A percentile compares a stretch with the other conserved stretches of the same genome.
These are phyloP conservation scores for Pichia sp. DNA, from an alignment of 1,139 yeast genomes.

Conservation along the genomic window DNA sequence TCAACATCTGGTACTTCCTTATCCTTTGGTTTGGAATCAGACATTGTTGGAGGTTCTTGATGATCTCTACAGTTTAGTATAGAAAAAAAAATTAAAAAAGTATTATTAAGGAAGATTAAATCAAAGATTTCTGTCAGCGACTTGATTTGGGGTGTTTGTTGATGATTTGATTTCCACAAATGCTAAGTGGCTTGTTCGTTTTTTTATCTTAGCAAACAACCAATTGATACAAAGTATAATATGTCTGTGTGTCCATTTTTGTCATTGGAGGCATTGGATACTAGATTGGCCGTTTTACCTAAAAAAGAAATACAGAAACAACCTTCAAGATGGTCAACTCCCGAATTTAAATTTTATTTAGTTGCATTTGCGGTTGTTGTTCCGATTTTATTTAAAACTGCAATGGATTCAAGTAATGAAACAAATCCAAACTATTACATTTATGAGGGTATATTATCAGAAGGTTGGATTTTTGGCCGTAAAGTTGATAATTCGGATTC, in stretches of 20 bases:
- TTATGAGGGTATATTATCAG: constrained; percentile 53
- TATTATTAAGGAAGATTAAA: not conserved
- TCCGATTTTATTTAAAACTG: constrained; percentile 78
- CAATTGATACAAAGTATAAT: not conserved
- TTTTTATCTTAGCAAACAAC: not conserved
- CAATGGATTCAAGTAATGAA: constrained; percentile 73
- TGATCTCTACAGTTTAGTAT: not conserved
- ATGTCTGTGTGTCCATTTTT: constrained; percentile 14
- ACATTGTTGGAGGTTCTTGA: not conserved
- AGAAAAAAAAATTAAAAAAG: not conserved
- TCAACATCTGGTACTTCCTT: constrained; percentile 24
- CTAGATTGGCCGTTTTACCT: constrained; percentile 54
- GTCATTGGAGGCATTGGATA: constrained; percentile 71
- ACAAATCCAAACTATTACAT: constrained; percentile 68
- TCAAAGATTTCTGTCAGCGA: not conserved
- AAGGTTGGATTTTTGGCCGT: constrained; percentile 74
- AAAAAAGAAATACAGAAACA: constrained; percentile 39
- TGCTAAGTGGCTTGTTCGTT: not conserved
- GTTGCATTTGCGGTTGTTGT: constrained; percentile 59
- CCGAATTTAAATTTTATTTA: constrained; percentile 66
- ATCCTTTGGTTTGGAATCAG: not conserved
- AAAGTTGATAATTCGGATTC: constrained; percentile 85
- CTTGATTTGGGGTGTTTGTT: not conserved
- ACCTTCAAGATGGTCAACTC: constrained; percentile 63
- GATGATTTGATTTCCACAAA: not conserved